Base-by-base conservation (phyloP, 1,139 yeast genomes). In the Wickerhamomyces sp. region DNA sequence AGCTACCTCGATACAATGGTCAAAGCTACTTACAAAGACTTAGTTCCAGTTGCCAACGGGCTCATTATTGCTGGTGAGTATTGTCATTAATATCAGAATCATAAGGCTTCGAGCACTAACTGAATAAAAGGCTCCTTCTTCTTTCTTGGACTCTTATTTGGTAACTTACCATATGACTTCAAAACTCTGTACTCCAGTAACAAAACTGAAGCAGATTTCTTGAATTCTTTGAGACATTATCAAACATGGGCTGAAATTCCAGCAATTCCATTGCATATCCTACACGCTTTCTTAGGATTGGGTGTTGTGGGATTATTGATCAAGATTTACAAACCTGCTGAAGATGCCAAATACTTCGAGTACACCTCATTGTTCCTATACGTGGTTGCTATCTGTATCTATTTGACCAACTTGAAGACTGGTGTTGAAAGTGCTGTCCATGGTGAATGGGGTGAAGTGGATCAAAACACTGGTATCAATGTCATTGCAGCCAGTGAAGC, bases 361-460 rank as follows among this genome's bases (percentile, higher is more conserved):
- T 95, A 94, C 55, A 96, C 93, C 39, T 73, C 95, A 11, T 72
- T 90, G 57, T 81, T 80, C 27, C 73, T 88, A 51, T 78, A 78
- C 60, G 82, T 90, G 66, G 70, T 82, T 38, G 85, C 84, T 10
- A 68, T 87, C 43, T 80, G 91, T 57, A 78, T 91, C 58, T 93
- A 90, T 67, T 72, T 90, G 60, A 85, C 96, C 57, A 93, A 93
- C 67, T 72, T 93, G 56, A 78, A 91, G 64, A 79, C 87, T 44
- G 99, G 99, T 43, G 73, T 84, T 43, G 76, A 77, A 57, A 79
- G 94, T 44, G 79, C 89, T 49, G 59, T 78, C 31, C 66, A 76
- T 48, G 90, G 91, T 40, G 72, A 79, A 50, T 93, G 98, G 97
- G 98, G 96, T 52, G 98, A 93, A 45, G 96, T 93, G 44, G 89